phyloP scores from a whole-genome alignment of 2,329 filamentous ascomycete genomes.

The Nothophaeocryptopus gaeumannii region DNA sequence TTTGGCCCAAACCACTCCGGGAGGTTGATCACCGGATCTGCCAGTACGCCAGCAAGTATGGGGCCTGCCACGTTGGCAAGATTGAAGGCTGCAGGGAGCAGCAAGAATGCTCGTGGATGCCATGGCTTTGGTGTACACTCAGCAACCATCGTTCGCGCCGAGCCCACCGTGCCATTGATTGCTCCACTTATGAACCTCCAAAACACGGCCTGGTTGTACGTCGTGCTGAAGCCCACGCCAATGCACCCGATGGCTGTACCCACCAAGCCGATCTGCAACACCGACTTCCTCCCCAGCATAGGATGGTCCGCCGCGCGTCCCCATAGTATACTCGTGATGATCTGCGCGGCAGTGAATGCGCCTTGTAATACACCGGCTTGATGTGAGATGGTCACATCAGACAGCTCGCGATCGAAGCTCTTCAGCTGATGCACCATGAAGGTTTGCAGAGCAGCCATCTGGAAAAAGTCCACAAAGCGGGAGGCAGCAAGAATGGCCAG shows the following conservation, averaged over 20 bases:
- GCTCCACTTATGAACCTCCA: conserved; percentile 42
- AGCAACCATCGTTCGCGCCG: conserved; percentile 43
- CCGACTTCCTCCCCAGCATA: conserved; percentile 45
- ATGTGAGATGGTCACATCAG: conserved; percentile 47
- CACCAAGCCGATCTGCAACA: conserved; percentile 40
- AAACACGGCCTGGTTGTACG: conserved; percentile 41
- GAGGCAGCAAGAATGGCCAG: conserved; percentile 40
- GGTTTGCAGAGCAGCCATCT: conserved; percentile 45
- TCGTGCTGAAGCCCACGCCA: conserved; percentile 40
- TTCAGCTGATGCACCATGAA: conserved; percentile 46
- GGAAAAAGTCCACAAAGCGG: conserved; percentile 46
- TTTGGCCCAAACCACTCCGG: conserved; percentile 58
- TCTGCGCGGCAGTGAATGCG: conserved; percentile 43
- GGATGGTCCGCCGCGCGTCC: conserved; percentile 41
- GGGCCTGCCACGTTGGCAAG: conserved; percentile 42
- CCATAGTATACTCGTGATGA: conserved; percentile 43
- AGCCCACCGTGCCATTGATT: conserved; percentile 43
- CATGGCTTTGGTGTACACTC: conserved; percentile 40
- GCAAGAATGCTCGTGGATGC: conserved; percentile 41
- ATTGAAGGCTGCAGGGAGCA: conserved; percentile 42
- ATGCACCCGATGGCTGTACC: conserved; percentile 41
- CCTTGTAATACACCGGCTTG: conserved; percentile 43
- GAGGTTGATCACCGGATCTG: conserved; percentile 57
- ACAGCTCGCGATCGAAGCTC: conserved; percentile 42
- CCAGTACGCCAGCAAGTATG: conserved; percentile 61